Conservation (phyloP, 495 filamentous ascomycete species). For the Lentithecium fluviatile region DNA sequence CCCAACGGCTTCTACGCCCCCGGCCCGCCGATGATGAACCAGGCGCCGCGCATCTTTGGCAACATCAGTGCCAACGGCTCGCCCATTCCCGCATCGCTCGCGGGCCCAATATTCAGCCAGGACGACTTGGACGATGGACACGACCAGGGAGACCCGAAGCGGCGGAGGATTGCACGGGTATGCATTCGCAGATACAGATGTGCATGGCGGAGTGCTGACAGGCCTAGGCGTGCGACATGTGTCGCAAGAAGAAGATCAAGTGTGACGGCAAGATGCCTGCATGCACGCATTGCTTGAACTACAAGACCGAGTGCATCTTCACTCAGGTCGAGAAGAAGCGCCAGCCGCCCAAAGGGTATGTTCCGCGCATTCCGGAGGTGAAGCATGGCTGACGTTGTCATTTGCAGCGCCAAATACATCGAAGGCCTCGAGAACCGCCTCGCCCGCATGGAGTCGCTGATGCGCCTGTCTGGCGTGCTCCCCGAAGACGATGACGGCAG, state of each 20-base stretch:
- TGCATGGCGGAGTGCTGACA: slow-evolving; percentile 11
- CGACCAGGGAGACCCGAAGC: slow-evolving; percentile 83
- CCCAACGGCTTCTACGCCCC: slow-evolving; percentile 24
- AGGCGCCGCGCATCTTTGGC: slow-evolving; percentile 70
- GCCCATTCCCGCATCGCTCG: slow-evolving; percentile 57
- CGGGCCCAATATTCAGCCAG: slow-evolving; percentile 56
- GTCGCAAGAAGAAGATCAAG: slow-evolving; percentile 99
- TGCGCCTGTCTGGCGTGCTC: slow-evolving; percentile 85
- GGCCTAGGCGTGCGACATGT: slow-evolving; percentile 92
- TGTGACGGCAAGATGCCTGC: slow-evolving; percentile 95
- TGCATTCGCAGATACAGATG: slow-evolving; percentile 30
- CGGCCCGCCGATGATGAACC: slow-evolving; percentile 59
- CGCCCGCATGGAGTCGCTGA: slow-evolving; percentile 86
- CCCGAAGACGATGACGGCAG: slow-evolving; percentile 81
- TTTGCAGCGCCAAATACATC: slow-evolving; percentile 86
- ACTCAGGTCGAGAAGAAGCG: slow-evolving; percentile 99
- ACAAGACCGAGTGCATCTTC: slow-evolving; percentile 97
- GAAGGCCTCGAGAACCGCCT: slow-evolving; percentile 94
- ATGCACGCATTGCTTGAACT: slow-evolving; percentile 95
- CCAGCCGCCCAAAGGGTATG: slow-evolving; percentile 92
- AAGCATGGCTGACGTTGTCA: slow-evolving; percentile 14
- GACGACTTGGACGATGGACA: slow-evolving; percentile 60
- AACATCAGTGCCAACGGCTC: slow-evolving; percentile 61
- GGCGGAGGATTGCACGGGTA: slow-evolving; percentile 89
- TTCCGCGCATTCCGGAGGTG: slow-evolving; percentile 4